Percentiles rank a stretch among this genome's conserved stretches.
Conservation (phyloP, 495 filamentous ascomycete genomes). For the Niebla homalea region DNA sequence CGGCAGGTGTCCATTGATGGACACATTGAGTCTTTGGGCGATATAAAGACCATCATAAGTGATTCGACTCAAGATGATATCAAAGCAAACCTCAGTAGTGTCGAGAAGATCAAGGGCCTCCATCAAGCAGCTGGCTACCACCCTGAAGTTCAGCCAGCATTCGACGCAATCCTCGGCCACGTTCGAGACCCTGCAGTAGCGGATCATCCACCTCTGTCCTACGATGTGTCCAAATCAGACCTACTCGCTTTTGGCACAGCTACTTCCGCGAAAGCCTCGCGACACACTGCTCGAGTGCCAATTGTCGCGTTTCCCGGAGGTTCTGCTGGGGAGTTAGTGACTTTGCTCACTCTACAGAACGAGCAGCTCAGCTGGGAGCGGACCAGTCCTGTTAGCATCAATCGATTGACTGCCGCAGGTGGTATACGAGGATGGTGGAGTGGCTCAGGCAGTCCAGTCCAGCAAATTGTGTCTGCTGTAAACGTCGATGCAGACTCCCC, state of each 20-base stretch:
- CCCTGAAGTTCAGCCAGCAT: slow-evolving; percentile 29
- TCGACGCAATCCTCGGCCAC: slow-evolving; percentile 22
- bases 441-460: slow-evolving; percentile 44
- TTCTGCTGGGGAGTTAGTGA: slow-evolving; percentile 29
- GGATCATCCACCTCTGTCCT: slow-evolving; percentile 18
- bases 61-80: no score
- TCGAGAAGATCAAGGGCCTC: no score
- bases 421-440: slow-evolving; percentile 41
- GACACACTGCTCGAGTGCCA: slow-evolving; percentile 22
- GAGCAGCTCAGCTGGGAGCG: slow-evolving; percentile 22
- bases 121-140: slow-evolving; percentile 11
- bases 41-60: neutral
- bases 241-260: slow-evolving; percentile 34
- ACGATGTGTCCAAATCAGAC: slow-evolving; percentile 28
- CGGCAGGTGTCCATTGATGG: slow-evolving; percentile 14
- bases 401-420: slow-evolving; percentile 23
- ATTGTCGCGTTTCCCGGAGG: slow-evolving; percentile 33
- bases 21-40: slow-evolving; percentile 4
- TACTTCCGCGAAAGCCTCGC: slow-evolving; percentile 18
- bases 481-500: slow-evolving; percentile 42
- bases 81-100: no score
- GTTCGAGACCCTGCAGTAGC: slow-evolving; percentile 17
- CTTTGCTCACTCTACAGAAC: slow-evolving; percentile 25
- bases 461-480: slow-evolving; percentile 33
- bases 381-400: slow-evolving; percentile 11